A percentile compares a stretch with the other conserved stretches of the same genome.
Evolutionary conservation across 2,329 filamentous ascomycete species (phyloP).

Genomic region (Annulohypoxylon truncatum): DNA sequence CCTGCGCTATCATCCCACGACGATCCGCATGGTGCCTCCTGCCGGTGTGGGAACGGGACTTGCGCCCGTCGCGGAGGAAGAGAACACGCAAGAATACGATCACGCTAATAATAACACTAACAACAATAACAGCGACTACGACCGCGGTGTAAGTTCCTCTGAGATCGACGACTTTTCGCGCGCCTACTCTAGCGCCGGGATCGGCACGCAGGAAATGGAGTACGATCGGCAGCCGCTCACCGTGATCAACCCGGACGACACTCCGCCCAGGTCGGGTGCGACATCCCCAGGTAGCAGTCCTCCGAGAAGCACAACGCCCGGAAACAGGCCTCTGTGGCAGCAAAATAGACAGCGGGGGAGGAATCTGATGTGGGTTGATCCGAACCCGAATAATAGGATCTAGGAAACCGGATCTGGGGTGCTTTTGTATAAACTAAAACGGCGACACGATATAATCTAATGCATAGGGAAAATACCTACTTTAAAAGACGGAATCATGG

Average conservation of each 20-base stretch:
- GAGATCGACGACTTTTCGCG: conserved; percentile 61
- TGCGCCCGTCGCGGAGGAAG: conserved; percentile 46
- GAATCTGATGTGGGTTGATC: conserved; percentile 60
- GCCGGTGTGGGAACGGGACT: conserved; percentile 42
- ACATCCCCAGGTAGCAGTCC: conserved; percentile 17
- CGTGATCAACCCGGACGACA: conserved; percentile 32
- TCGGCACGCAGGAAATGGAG: conserved; percentile 50
- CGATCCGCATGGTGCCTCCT: conserved; percentile 27
- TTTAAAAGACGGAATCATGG: neutral
- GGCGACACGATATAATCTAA: neutral
- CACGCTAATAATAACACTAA: neutral
- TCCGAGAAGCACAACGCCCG: conserved; percentile 33
- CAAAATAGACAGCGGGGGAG: conserved; percentile 63
- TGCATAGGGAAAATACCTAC: neutral
- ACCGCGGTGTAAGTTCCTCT: conserved; percentile 47
- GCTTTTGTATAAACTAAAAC: neutral
- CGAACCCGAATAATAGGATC: neutral
- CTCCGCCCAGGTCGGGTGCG: conserved; percentile 6
- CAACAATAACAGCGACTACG: conserved; percentile 6
- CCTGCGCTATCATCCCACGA: conserved; percentile 42
- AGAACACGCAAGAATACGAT: conserved; percentile 19
- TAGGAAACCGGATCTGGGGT: neutral
- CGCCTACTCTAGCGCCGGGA: conserved; percentile 55
- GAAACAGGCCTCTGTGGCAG: conserved; percentile 63
- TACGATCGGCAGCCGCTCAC: conserved; percentile 54